A percentile compares a stretch with the other conserved stretches of the same genome.
phyloP scores from a whole-genome alignment of 116 monocot genomes.

The Trichopus zeylanicus region DNA sequence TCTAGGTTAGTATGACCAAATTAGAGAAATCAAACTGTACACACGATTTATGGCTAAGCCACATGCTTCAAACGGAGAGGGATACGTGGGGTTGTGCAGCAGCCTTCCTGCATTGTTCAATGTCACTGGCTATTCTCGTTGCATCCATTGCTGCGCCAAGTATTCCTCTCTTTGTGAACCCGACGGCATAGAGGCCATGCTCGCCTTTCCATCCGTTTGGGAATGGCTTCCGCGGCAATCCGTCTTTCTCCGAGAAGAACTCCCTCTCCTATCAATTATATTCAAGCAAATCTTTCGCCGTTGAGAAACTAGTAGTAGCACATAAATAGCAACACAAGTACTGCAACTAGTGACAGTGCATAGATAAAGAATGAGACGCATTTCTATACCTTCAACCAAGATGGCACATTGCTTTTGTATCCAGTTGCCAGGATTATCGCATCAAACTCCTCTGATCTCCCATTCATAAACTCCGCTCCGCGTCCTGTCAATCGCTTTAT shows the following conservation, averaged over 20 bases:
- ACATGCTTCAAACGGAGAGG: not conserved
- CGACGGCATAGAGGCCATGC: conserved; percentile 48
- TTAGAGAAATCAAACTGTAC: conserved; percentile 13
- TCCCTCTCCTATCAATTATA: conserved; percentile 48
- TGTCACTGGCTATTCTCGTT: conserved; percentile 32
- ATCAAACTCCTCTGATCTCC: conserved; percentile 46
- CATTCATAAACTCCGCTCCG: conserved; percentile 66
- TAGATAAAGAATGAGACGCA: not conserved
- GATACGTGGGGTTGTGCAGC: not conserved
- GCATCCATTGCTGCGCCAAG: conserved; percentile 56
- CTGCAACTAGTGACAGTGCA: not conserved
- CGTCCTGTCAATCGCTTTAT: conserved; percentile 24
- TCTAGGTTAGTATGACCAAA: conserved; percentile 19
- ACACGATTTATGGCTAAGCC: conserved; percentile 20
- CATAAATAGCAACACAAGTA: not conserved
- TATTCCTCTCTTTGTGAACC: conserved; percentile 49
- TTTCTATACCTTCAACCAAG: conserved; percentile 68
- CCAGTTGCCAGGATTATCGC: conserved; percentile 69
- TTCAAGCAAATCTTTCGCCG: not conserved
- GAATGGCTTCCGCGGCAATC: conserved; percentile 41
- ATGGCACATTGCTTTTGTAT: conserved; percentile 75
- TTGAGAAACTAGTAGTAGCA: too few relatives aligned
- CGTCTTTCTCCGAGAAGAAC: conserved; percentile 54
- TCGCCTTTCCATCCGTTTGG: conserved; percentile 68
- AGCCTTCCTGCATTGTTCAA: conserved; percentile 35